These are phyloP conservation scores for Postia placenta DNA, from an alignment of 768 basidiomycete species.

Conservation along the genomic window DNA sequence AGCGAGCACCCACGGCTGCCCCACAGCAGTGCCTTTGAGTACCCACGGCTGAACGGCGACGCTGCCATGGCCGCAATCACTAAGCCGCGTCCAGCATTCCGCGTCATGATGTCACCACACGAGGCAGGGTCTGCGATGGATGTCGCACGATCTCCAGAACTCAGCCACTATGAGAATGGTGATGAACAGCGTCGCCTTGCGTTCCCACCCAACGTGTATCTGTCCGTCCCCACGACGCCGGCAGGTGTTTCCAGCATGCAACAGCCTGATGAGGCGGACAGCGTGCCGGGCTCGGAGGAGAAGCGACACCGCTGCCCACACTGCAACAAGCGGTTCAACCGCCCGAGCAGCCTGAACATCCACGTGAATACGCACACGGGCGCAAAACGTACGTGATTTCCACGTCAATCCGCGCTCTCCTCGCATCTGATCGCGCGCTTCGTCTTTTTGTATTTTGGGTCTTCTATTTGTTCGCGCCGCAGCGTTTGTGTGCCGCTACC, in stretches of 20 bases:
- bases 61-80: not conserved
- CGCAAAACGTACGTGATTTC: slow-evolving; percentile 49
- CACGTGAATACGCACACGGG: slow-evolving; percentile 68
- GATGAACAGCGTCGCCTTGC: not conserved
- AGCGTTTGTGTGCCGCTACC: slow-evolving; percentile 75
- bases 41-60: not conserved
- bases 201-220: not conserved
- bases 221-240: slow-evolving; percentile 5
- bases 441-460: no score
- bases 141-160: not conserved
- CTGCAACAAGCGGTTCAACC: slow-evolving; percentile 61
- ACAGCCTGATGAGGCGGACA: not conserved
- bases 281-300: slow-evolving; percentile 14
- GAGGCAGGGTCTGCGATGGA: not conserved
- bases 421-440: no score
- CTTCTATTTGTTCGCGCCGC: slow-evolving; percentile 2
- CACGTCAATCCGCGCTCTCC: not conserved
- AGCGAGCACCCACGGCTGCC: slow-evolving; percentile 3
- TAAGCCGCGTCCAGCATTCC: slow-evolving; percentile 10
- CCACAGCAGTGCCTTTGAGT: not conserved
- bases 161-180: not conserved
- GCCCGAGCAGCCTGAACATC: slow-evolving; percentile 60
- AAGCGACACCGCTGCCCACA: slow-evolving; percentile 31
- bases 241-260: slow-evolving; percentile 1
- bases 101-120: no score